Evolutionary conservation across 2,329 filamentous ascomycete species (phyloP), one percentile per base, ranked within the genome.

Genomic region (Knufia fluminis): DNA sequence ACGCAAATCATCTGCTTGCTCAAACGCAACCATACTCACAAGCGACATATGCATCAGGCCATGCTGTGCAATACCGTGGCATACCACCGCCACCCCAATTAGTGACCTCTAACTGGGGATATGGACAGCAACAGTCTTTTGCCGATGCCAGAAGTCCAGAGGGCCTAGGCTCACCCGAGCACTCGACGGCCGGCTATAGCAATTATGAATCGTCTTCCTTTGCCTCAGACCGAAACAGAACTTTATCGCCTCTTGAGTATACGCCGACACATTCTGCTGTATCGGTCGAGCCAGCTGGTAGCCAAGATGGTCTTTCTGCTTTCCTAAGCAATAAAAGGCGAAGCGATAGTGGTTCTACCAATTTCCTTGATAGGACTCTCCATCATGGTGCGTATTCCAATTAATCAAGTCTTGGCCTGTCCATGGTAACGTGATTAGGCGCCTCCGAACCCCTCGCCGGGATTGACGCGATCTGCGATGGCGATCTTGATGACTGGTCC

Each of bases 321-420:
- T 28, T 39, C 14, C 23, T 40, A 20, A 48, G 33, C 20, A 40
- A 8, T 31, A 33, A 20, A 26, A 39, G n/a, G 4, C 45, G 45
- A 12, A 48, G 45, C 40, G 45, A 48, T 20, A 48, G 45, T 48
- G 45, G 35, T 20, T 48, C 35, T 10, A 48, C 45, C 33, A 24
- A 38, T 17, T 48, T 48, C 28, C 45, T 48, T 3, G 45, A 48
- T 14, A 22, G 35, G 23, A 31, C 32, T 8, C 35, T 48, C 33
- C 45, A 48, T 31, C 33, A 48, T 48, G 45, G 45, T 48, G 22
- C 16, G 45, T 48, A 12, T 20, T 4, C 19, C 16, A 17, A n/a
- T 8, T 28, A 26, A 10, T 16, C 8, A 3, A 14, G 17, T 22
- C 22, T 17, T 23, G 45, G 10, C 12, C 14, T 26, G 23, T 45